Evolutionary conservation across 768 basidiomycete genomes (phyloP), one percentile per base, ranked within the genome.

Genomic region (Auricularia heimuer): DNA sequence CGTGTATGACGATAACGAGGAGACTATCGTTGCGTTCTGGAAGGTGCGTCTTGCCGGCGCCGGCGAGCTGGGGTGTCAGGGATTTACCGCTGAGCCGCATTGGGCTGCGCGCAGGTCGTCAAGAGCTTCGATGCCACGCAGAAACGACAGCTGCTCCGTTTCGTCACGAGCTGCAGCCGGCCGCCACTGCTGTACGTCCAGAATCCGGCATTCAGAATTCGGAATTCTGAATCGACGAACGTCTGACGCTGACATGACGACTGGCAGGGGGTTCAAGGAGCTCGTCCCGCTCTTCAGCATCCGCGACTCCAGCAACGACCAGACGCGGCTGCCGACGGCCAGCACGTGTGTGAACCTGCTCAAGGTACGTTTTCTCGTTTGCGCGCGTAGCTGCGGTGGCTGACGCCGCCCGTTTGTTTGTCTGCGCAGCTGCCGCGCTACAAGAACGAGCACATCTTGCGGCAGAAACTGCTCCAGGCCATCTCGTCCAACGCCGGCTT

Each of bases 321-420:
- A 89, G 68, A 75, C 80, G 45, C 83, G 90, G 11, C 75, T 92
- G 60, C 88, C 88, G 0, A 88, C 88, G 0, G 81, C 88, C 3
- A 91, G 93, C 65, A 93, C 95, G 0, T 98, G 95, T 70, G 89
- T 95, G 29, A 98, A 98, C 74, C 76, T 98, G 6, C 77, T 98
- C 61, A 98, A 98, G 83, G 88, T 90, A 64, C 62, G 74, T 45
- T 42, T 33, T 36, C 7, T 24, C 16, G 8, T 24, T 24, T n/a
- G n/a, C n/a, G n/a, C n/a, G n/a, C n/a, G n/a, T n/a, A n/a, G n/a
- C n/a, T n/a, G n/a, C n/a, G n/a, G n/a, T n/a, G n/a, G n/a, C 8
- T 66, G 62, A 14, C 72, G 34, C 29, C n/a, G 18, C 34, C 64
- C 21, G 61, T 45, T 29, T 29, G 2, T 29, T 29, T 29, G 34